Evolutionary conservation across 177 flowering plant genomes (phyloP), one percentile per base, ranked within the genome.

Genomic region (Vitis hybrid): DNA sequence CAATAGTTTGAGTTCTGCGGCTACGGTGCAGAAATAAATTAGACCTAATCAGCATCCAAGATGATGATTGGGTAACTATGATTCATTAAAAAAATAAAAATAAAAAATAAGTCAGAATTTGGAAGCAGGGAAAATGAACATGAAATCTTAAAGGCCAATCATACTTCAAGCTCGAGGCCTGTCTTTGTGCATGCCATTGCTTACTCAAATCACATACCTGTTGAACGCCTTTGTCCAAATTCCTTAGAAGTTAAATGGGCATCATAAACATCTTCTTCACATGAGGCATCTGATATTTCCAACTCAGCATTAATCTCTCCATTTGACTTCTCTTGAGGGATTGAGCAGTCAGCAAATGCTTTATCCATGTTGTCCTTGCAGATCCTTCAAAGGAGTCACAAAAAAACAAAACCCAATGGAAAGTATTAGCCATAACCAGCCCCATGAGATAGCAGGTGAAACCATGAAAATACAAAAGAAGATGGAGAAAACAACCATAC

Each of bases 281-380:
- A 68, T 70, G 89, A 87, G 64, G 73, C 88, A 77, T 90, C 98
- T 63, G 97, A 87, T 87, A 96, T 78, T 60, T 88, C 89, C 88
- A 96, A 81, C 84, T 96, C 99, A 4, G 87, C 87, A 79, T 96
- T 93, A 61, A 96, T 93, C 57, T 87, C 98, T 51, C 86, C 89
- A 88, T 96, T 89, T 69, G 98, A 83, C 85, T 86, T 96, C 83
- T 87, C 98, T 87, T 93, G 99, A 62, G 94, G 94, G 51, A 86
- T 81, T 79, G 95, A 89, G 78, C 99, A 96, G 75, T 87, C 88
- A 64, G 97, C 91, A 86, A 87, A 96, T 23, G 79, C 80, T 81
- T 84, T 82, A 77, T 96, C 97, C 74, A 68, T 51, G 82, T 91
- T 96, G 67, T 96, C 98, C 80, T 82, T 86, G 71, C 99, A 96